These are phyloP conservation scores for Fagus crenata DNA, from an alignment of 306 rosid genomes.

Conservation along the genomic window DNA sequence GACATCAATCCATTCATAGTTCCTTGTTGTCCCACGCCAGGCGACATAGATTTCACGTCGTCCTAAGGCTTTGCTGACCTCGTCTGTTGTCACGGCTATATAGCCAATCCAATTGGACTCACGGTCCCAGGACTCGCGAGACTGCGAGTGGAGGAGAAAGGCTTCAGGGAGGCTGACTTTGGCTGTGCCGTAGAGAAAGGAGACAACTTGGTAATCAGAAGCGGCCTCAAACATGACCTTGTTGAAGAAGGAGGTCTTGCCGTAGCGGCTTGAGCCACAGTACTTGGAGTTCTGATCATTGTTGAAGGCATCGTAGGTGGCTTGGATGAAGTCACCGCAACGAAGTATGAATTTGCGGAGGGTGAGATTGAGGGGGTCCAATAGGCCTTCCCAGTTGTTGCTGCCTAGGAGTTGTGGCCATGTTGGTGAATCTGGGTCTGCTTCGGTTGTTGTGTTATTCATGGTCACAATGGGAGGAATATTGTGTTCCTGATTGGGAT, in stretches of 20 bases:
- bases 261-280: slow-evolving; percentile 67
- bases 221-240: slow-evolving; percentile 53
- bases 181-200: slow-evolving; percentile 71
- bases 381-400: slow-evolving; percentile 49
- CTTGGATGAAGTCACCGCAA: slow-evolving; percentile 61
- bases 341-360: slow-evolving; percentile 64
- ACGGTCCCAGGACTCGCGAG: slow-evolving; percentile 68
- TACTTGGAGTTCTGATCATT: slow-evolving; percentile 57
- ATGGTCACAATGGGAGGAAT: neutral
- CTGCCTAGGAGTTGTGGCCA: slow-evolving; percentile 55
- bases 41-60: slow-evolving; percentile 62
- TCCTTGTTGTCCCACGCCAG: slow-evolving; percentile 67
- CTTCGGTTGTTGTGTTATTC: neutral
- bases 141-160: slow-evolving; percentile 50
- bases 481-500: neutral
- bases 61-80: slow-evolving; percentile 27
- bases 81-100: slow-evolving; percentile 56
- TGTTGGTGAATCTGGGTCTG: slow-evolving; percentile 19
- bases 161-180: slow-evolving; percentile 55
- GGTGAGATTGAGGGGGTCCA: slow-evolving; percentile 52
- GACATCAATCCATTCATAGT: slow-evolving; percentile 55
- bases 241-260: slow-evolving; percentile 52
- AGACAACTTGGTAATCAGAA: slow-evolving; percentile 33
- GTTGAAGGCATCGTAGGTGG: slow-evolving; percentile 73
- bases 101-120: slow-evolving; percentile 79